phyloP scores from a whole-genome alignment of 2,329 filamentous ascomycete species.

The Decorospora gaudefroyi region DNA sequence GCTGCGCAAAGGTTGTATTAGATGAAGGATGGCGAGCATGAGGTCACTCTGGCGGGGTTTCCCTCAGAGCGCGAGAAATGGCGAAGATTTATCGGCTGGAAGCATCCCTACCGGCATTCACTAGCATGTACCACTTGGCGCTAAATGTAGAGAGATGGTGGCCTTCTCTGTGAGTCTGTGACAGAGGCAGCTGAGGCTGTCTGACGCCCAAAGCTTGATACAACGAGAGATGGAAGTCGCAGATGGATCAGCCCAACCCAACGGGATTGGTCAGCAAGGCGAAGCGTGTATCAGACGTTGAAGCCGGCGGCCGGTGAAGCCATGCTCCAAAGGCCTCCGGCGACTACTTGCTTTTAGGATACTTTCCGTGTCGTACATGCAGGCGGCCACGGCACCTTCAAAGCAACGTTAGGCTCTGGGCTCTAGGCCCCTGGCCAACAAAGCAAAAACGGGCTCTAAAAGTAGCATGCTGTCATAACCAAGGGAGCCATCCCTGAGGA shows the following conservation, averaged over 20 bases:
- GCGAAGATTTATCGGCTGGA: slow-evolving; percentile 13
- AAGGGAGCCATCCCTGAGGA: slow-evolving; percentile 39
- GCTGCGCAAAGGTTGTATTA: slow-evolving; percentile 14
- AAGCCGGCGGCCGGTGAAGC: slow-evolving; percentile 21
- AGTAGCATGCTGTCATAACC: slow-evolving; percentile 44
- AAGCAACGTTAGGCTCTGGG: slow-evolving; percentile 23
- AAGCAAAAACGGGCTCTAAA: slow-evolving; percentile 36
- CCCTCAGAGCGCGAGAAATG: slow-evolving; percentile 14
- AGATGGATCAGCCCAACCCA: slow-evolving; percentile 2
- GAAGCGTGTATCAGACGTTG: slow-evolving; percentile 23
- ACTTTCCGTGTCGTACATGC: slow-evolving; percentile 23
- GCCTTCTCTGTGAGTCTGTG: slow-evolving; percentile 13
- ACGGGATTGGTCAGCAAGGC: slow-evolving; percentile 16
- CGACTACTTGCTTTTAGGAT: slow-evolving; percentile 10
- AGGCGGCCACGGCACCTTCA: slow-evolving; percentile 22
- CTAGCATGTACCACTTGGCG: slow-evolving; percentile 14
- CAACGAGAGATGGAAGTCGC: slow-evolving; percentile 11
- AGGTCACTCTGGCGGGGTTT: slow-evolving; percentile 21
- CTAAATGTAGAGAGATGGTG: slow-evolving; percentile 9
- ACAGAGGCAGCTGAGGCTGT: slow-evolving; percentile 16
- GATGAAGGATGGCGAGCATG: slow-evolving; percentile 18
- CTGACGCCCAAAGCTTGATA: slow-evolving; percentile 16
- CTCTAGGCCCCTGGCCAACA: slow-evolving; percentile 34
- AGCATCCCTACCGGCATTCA: slow-evolving; percentile 6
- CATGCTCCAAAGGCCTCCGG: slow-evolving; percentile 8